These are phyloP conservation scores for Paecilomyces niveus DNA, from an alignment of 2,329 filamentous ascomycete species.

Conservation along the genomic window DNA sequence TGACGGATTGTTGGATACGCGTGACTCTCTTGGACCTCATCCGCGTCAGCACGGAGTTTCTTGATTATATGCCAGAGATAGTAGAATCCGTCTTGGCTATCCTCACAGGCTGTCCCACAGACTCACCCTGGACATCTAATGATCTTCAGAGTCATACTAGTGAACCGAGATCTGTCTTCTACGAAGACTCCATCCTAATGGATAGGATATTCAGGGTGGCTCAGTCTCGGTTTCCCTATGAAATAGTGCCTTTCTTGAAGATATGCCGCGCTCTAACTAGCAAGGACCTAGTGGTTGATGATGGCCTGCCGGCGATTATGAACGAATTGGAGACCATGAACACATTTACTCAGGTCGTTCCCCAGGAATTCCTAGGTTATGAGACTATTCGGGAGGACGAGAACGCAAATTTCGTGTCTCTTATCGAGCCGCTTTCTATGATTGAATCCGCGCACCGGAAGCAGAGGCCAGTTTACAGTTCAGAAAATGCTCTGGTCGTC, in stretches of 20 bases:
- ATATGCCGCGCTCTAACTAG: slow-evolving; percentile 60
- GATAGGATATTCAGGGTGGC: slow-evolving; percentile 59
- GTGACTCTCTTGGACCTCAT: slow-evolving; percentile 63
- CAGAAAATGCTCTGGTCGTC: slow-evolving; percentile 27
- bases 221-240: slow-evolving; percentile 74
- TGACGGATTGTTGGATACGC: slow-evolving; percentile 58
- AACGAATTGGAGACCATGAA: slow-evolving; percentile 62
- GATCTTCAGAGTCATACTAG: slow-evolving; percentile 13
- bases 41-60: slow-evolving; percentile 56
- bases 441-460: slow-evolving; percentile 23
- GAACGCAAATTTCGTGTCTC: slow-evolving; percentile 69
- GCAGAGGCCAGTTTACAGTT: slow-evolving; percentile 12
- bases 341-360: slow-evolving; percentile 71
- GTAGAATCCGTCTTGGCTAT: slow-evolving; percentile 60
- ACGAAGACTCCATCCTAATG: slow-evolving; percentile 52
- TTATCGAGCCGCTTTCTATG: slow-evolving; percentile 51
- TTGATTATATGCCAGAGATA: slow-evolving; percentile 67
- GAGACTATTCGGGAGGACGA: slow-evolving; percentile 77
- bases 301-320: slow-evolving; percentile 49
- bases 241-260: slow-evolving; percentile 70
- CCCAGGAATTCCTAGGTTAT: slow-evolving; percentile 64
- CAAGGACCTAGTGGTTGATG: slow-evolving; percentile 36
- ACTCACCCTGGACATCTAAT: slow-evolving; percentile 12
- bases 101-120: slow-evolving; percentile 41
- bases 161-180: slow-evolving; percentile 45